Evolutionary conservation across 2,329 filamentous ascomycete species (phyloP), one percentile per base, ranked within the genome.

Genomic region (Aspergillus intermedius): DNA sequence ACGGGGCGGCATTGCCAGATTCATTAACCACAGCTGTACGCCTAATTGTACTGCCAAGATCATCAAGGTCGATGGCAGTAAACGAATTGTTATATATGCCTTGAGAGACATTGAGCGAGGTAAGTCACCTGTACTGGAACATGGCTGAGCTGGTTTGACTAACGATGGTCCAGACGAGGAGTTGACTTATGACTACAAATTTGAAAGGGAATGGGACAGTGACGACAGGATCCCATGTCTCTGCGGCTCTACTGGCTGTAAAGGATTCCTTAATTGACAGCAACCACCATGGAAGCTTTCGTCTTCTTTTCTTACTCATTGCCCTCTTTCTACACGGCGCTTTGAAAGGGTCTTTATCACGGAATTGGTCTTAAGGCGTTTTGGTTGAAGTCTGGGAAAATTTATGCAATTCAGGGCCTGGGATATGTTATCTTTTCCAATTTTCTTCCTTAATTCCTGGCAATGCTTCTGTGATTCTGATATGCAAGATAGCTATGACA

Each of bases 141-240:
- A 37, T 17, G 17, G 9, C 8, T 8, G 34, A 19, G 34, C 42
- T 23, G 9, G 2, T 30, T 2, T 21, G 22, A 46, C 48, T 55
- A 50, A 58, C 50, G 46, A 39, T 43, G 12, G 13, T 46, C 53
- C 64, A 98, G 93, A 96, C 68, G 93, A 98, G 74, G 93, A 98
- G 77, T 83, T 98, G 68, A 98, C 93, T 2, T 98, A 98, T 75
- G 93, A 98, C 76, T 98, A 98, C 80, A 98, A 98, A 72, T 98
- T 98, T 69, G 93, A 98, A 75, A 87, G 93, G 61, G 93, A 98
- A 72, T 88, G 94, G 63, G 90, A 90, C 63, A 94, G 89, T 59
- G 82, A 90, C 54, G 93, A 98, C 70, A 88, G 93, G 55, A 96
- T 98, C 61, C 93, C 93, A 45, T 98, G 93, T 76, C 83, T 98